Evolutionary conservation across 2,329 filamentous ascomycete species (phyloP).

Genomic region (Bipolaris cookei): DNA sequence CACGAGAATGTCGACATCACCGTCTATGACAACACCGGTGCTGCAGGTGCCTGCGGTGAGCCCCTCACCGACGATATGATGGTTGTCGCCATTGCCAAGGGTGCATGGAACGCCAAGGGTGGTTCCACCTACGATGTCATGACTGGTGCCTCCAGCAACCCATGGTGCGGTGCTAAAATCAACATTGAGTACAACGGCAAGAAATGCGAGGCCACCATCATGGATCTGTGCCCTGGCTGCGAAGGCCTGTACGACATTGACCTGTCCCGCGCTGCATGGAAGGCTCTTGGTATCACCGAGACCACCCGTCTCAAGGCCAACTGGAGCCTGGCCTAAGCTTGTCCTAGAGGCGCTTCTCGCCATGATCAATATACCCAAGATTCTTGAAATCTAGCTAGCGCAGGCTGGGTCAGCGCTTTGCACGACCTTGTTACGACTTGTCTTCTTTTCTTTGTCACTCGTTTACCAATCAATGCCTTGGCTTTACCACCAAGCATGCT

Average conservation of each 20-base stretch:
- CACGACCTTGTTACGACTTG: constrained; percentile 45
- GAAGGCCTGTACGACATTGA: constrained; percentile 34
- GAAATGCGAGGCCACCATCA: constrained; percentile 35
- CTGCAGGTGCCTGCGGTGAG: constrained; percentile 41
- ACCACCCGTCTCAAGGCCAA: constrained; percentile 34
- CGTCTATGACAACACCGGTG: constrained; percentile 43
- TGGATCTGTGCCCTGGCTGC: constrained; percentile 48
- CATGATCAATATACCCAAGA: constrained; percentile 40
- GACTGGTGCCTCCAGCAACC: constrained; percentile 43
- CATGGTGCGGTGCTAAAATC: constrained; percentile 45
- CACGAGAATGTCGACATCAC: constrained; percentile 41
- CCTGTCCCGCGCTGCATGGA: constrained; percentile 41
- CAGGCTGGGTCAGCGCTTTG: constrained; percentile 51
- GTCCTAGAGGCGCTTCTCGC: constrained; percentile 20
- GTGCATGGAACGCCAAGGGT: constrained; percentile 30
- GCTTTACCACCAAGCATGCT: constrained; percentile 1
- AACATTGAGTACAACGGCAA: constrained; percentile 41
- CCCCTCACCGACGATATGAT: constrained; percentile 29
- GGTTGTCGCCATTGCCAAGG: constrained; percentile 39
- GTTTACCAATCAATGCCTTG: constrained; percentile 12
- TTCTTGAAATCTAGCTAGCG: constrained; percentile 42
- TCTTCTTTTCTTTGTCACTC: constrained; percentile 41
- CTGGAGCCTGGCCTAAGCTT: constrained; percentile 35
- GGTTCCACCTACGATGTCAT: constrained; percentile 37
- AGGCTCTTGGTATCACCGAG: constrained; percentile 30